phyloP scores from a whole-genome alignment of 2,329 filamentous ascomycete genomes.

The Cladosporium austrohemisphaericum region DNA sequence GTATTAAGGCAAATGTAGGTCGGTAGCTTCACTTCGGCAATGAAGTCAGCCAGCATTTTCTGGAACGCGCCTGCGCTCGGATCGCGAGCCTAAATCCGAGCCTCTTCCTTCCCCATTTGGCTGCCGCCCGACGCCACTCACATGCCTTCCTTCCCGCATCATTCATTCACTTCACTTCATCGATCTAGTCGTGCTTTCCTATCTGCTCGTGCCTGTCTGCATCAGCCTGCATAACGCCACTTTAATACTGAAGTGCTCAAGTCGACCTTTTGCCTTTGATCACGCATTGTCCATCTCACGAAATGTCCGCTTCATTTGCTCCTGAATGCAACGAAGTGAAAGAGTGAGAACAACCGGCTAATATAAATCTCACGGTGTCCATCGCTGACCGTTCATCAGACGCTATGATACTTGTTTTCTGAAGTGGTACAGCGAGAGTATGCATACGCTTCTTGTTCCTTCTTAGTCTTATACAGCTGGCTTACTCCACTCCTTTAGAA shows the following conservation, averaged over 20 bases:
- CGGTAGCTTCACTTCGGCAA: not conserved
- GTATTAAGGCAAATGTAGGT: too few relatives aligned
- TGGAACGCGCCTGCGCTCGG: slow-evolving; percentile 6
- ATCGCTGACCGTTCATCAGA: slow-evolving; percentile 45
- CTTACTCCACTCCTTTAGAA: slow-evolving; percentile 49
- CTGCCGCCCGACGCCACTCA: not conserved
- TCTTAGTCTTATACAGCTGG: not conserved
- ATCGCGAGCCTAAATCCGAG: not conserved
- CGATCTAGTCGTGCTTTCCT: too few relatives aligned
- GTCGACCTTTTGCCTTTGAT: too few relatives aligned
- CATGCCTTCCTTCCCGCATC: not conserved
- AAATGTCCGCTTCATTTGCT: slow-evolving; percentile 90
- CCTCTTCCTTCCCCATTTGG: slow-evolving; percentile 12
- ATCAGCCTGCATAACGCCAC: too few relatives aligned
- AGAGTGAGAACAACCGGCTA: slow-evolving; percentile 61
- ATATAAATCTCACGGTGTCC: slow-evolving; percentile 5
- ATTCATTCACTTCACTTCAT: not conserved
- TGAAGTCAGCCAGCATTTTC: slow-evolving; percentile 15
- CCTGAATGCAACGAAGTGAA: slow-evolving; percentile 94
- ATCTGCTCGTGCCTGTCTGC: too few relatives aligned
- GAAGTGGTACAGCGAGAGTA: slow-evolving; percentile 99
- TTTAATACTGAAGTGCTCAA: too few relatives aligned
- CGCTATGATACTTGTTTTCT: slow-evolving; percentile 96
- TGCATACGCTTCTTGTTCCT: slow-evolving; percentile 30
- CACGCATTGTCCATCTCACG: too few relatives aligned